phyloP scores from a whole-genome alignment of 208 protist genomes.

The Strigomonas galati region DNA sequence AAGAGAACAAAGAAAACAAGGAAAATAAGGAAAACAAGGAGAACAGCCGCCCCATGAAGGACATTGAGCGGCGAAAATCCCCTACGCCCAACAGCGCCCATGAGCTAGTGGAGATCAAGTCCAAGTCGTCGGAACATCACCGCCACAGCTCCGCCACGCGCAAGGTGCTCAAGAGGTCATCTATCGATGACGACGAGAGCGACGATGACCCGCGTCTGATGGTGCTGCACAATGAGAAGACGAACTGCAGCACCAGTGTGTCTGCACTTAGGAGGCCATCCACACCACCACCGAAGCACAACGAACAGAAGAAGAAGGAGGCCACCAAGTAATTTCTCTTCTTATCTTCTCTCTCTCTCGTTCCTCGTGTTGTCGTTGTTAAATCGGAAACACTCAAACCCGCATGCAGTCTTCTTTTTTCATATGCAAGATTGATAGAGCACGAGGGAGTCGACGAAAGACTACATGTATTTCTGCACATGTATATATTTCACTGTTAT shows the following conservation, averaged over 20 bases:
- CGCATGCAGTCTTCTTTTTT: too few relatives aligned
- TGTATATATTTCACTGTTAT: background rate
- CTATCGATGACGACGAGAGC: slow-evolving; percentile 22
- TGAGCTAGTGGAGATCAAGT: background rate
- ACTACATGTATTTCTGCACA: background rate
- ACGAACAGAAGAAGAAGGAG: background rate
- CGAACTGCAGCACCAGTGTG: background rate
- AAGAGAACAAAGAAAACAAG: slow-evolving; percentile 12
- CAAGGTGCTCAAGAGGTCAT: background rate
- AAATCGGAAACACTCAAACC: too few relatives aligned
- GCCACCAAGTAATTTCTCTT: background rate
- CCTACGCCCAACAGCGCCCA: background rate
- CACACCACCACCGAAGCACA: background rate
- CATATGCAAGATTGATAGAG: too few relatives aligned
- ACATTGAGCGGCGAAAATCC: background rate
- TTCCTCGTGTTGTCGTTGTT: background rate
- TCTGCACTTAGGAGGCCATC: background rate
- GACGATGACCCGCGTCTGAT: slow-evolving; percentile 19
- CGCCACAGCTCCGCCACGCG: background rate
- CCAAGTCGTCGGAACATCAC: background rate
- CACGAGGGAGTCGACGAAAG: too few relatives aligned
- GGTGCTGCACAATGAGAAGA: slow-evolving; percentile 2
- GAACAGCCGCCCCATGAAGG: background rate
- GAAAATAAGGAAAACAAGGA: slow-evolving; percentile 10
- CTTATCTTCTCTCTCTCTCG: too few relatives aligned